phyloP scores from a whole-genome alignment of 768 basidiomycete species.

The Lactarius indigo region DNA sequence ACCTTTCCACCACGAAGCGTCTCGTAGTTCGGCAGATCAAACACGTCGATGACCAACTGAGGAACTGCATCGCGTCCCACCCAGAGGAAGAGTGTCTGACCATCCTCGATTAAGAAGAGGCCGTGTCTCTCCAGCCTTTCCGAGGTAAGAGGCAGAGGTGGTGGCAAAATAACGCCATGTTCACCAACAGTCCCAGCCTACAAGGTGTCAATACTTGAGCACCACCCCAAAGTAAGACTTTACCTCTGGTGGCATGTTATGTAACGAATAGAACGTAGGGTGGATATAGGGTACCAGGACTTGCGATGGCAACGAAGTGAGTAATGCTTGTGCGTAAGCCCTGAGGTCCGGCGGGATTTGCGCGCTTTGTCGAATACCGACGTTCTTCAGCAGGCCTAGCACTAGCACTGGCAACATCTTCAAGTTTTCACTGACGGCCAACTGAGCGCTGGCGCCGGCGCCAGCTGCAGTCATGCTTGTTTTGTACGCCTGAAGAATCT shows the following conservation, averaged over 20 bases:
- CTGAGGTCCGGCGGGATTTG: conserved; percentile 97
- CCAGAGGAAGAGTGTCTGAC: conserved; percentile 97
- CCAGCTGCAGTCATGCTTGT: conserved; percentile 94
- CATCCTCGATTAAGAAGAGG: conserved; percentile 94
- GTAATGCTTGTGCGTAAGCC: conserved; percentile 88
- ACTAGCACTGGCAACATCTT: conserved; percentile 90
- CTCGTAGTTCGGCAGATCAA: conserved; percentile 84
- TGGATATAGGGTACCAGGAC: conserved; percentile 90
- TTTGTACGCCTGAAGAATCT: conserved; percentile 87
- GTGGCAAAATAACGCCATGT: conserved; percentile 82
- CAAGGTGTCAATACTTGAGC: conserved; percentile 17
- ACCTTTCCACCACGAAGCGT: conserved; percentile 94
- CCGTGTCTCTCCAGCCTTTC: conserved; percentile 94
- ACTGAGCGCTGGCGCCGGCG: conserved; percentile 88
- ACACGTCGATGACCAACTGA: conserved; percentile 90
- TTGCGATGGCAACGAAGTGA: conserved; percentile 90
- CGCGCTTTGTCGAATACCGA: conserved; percentile 91
- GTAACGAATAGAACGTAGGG: conserved; percentile 91
- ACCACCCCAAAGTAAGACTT: conserved; percentile 21
- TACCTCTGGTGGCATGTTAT: conserved; percentile 94
- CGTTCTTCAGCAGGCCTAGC: conserved; percentile 92
- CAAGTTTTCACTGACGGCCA: conserved; percentile 90
- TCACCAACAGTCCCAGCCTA: conserved; percentile 92
- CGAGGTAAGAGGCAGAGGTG: conserved; percentile 86
- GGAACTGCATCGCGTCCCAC: conserved; percentile 99